A percentile compares a stretch with the other conserved stretches of the same genome.
phyloP scores from a whole-genome alignment of 768 basidiomycete genomes.

The Omphalotus guepiniiformis region DNA sequence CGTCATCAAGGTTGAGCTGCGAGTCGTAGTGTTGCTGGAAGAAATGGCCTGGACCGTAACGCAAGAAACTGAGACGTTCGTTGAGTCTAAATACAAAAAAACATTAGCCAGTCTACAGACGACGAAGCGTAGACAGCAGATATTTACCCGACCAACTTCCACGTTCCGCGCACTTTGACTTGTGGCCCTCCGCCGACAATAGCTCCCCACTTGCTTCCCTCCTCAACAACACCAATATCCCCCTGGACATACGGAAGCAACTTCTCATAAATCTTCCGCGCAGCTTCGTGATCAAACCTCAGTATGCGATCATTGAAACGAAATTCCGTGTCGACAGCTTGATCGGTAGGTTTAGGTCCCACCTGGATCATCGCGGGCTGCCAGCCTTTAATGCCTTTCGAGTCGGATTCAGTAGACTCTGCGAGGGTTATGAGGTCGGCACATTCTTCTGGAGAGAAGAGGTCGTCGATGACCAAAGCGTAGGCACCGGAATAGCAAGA shows the following conservation, averaged over 20 bases:
- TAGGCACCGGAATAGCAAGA: slow-evolving; percentile 33
- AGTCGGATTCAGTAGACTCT: slow-evolving; percentile 20
- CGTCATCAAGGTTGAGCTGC: slow-evolving; percentile 30
- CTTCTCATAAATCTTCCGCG: slow-evolving; percentile 30
- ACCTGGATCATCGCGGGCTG: slow-evolving; percentile 32
- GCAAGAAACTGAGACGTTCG: slow-evolving; percentile 38
- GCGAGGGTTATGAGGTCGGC: slow-evolving; percentile 32
- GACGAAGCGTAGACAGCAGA: neutral
- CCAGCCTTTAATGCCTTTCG: slow-evolving; percentile 38
- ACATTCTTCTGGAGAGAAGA: slow-evolving; percentile 40
- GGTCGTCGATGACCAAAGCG: slow-evolving; percentile 37
- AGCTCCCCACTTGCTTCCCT: slow-evolving; percentile 28
- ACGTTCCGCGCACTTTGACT: slow-evolving; percentile 24
- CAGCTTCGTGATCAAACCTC: slow-evolving; percentile 29
- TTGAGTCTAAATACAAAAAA: slow-evolving; percentile 29
- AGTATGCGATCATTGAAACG: slow-evolving; percentile 38
- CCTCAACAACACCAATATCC: slow-evolving; percentile 28
- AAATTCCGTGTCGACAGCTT: slow-evolving; percentile 33
- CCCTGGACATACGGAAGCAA: slow-evolving; percentile 34
- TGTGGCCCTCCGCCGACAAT: slow-evolving; percentile 23
- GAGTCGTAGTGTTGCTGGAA: slow-evolving; percentile 38
- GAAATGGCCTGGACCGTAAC: slow-evolving; percentile 40
- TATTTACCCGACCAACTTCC: slow-evolving; percentile 33
- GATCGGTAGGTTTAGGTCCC: slow-evolving; percentile 10
- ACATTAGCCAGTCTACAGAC: neutral